Percentiles rank a stretch among this genome's conserved stretches.
phyloP scores from a whole-genome alignment of 768 basidiomycete species.

The Termitomyces sp. region DNA sequence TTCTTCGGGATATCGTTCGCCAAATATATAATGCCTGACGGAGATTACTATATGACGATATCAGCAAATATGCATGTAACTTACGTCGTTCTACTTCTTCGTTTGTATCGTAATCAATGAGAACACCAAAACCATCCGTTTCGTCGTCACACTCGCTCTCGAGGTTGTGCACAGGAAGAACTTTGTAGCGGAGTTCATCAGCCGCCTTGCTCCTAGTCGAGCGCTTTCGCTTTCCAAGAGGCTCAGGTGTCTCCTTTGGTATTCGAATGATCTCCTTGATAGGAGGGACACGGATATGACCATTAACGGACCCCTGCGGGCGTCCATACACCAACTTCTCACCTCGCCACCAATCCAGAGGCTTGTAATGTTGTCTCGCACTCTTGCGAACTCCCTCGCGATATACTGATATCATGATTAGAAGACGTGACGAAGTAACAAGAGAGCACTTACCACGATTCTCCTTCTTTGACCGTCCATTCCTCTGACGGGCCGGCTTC shows the following conservation, averaged over 20 bases:
- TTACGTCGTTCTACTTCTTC: constrained; percentile 67
- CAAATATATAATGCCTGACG: constrained; percentile 18
- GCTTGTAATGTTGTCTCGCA: constrained; percentile 58
- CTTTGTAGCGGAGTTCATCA: constrained; percentile 30
- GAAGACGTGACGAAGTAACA: neutral
- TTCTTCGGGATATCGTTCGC: constrained; percentile 1
- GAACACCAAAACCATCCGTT: constrained; percentile 60
- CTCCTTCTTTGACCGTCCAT: constrained; percentile 32
- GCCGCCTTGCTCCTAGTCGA: constrained; percentile 41
- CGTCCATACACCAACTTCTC: constrained; percentile 85
- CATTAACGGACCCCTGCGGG: constrained; percentile 31
- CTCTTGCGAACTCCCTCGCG: constrained; percentile 66
- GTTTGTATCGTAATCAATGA: constrained; percentile 59
- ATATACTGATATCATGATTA: constrained; percentile 18
- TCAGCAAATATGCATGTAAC: constrained; percentile 21
- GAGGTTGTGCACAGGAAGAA: constrained; percentile 33
- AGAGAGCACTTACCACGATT: constrained; percentile 26
- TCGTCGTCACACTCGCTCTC: constrained; percentile 86
- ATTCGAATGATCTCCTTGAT: constrained; percentile 58
- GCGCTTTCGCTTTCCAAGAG: constrained; percentile 32
- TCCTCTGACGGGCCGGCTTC: constrained; percentile 16
- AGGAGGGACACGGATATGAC: constrained; percentile 45
- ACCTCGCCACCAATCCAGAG: constrained; percentile 90
- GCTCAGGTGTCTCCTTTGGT: constrained; percentile 32
- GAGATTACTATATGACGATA: neutral